Evolutionary conservation across 148 eudicot species (phyloP).

Genomic region (Rhododendron griersonianum): DNA sequence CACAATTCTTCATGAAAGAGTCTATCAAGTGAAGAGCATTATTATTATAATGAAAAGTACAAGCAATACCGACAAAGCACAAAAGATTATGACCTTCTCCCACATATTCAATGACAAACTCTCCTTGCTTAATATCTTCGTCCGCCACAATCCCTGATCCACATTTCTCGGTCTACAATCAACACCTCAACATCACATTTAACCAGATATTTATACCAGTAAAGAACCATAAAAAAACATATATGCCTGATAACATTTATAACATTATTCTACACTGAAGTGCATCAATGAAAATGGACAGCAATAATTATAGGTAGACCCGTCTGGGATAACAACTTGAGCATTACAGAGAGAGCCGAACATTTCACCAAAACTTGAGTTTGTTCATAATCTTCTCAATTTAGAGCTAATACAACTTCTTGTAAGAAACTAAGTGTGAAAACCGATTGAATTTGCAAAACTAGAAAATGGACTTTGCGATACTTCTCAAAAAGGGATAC

Average conservation of each 20-base stretch:
- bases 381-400: neutral
- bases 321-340: neutral
- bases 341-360: neutral
- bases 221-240: neutral
- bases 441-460: neutral
- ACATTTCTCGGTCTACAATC: constrained; percentile 90
- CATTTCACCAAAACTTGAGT: neutral
- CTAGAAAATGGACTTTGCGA: neutral
- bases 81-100: constrained; percentile 77
- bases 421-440: neutral
- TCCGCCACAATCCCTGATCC: constrained; percentile 94
- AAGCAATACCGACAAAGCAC: neutral
- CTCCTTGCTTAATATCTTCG: constrained; percentile 90
- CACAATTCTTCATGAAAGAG: neutral
- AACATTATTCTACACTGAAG: neutral
- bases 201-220: neutral
- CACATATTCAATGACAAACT: constrained; percentile 92
- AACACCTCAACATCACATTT: constrained; percentile 23
- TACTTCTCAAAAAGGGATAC: neutral
- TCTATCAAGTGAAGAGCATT: neutral
- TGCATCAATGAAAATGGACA: neutral
- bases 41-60: neutral
- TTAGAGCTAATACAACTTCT: neutral
- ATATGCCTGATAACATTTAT: neutral
- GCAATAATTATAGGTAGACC: neutral